Conservation (phyloP, 345 rosid species). For the Conringia planisiliqua region DNA sequence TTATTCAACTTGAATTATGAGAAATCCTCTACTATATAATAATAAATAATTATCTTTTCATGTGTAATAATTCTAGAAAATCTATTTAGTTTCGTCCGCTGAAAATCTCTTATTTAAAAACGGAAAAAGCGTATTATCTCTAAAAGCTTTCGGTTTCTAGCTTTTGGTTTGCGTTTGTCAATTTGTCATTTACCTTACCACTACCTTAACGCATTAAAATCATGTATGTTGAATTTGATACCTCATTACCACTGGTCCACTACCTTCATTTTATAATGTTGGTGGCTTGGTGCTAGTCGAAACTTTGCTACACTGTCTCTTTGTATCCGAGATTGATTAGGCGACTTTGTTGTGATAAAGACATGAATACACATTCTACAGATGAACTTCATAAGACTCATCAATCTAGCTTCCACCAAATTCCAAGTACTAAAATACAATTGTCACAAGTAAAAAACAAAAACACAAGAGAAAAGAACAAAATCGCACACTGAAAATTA, state of each 20-base stretch:
- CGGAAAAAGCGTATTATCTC: neutral
- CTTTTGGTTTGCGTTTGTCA: neutral
- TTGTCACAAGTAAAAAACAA: slow-evolving; percentile 3
- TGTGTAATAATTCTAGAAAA: neutral
- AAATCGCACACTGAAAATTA: slow-evolving; percentile 10
- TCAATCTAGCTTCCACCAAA: neutral
- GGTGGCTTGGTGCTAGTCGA: neutral
- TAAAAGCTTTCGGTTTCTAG: neutral
- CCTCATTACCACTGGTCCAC: neutral
- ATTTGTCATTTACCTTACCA: neutral
- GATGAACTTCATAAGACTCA: neutral
- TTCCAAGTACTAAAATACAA: neutral
- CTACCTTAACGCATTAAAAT: neutral
- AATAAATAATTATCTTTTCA: no score
- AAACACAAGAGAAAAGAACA: slow-evolving; percentile 11
- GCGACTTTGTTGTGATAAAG: neutral
- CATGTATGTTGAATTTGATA: neutral
- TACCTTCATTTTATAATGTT: neutral
- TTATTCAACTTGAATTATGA: no score
- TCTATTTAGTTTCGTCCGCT: neutral
- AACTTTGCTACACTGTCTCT: neutral
- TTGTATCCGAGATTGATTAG: neutral
- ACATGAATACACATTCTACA: neutral
- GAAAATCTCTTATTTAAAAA: neutral
- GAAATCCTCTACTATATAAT: no score